Evolutionary conservation across 192 early-diverging fungal genomes (phyloP), one percentile per base, ranked within the genome.

Genomic region (Coemansia furcata): DNA sequence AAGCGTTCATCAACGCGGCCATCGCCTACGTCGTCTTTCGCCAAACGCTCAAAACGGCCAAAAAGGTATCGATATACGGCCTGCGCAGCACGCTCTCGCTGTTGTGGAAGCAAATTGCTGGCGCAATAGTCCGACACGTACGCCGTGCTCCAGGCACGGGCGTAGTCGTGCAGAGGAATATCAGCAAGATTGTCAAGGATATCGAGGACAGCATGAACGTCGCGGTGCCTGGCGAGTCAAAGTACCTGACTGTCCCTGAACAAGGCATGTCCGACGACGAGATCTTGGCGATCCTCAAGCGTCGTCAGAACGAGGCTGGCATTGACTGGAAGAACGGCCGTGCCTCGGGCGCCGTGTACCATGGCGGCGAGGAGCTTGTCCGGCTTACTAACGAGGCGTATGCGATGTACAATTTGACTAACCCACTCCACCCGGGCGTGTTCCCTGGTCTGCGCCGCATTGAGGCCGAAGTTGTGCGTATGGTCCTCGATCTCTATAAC

Each of bases 361-460:
- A 98, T 73, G 94, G 94, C 69, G 94, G 93, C 60, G 88, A 92
- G 44, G 88, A 91, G 43, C 83, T 96, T n/a, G 87, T 87, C 3
- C 69, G 83, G 47, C 75, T 97, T 5, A 79, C 89, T 8, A 90
- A 88, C 39, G 84, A 91, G 62, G 94, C 95, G 6, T 98, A 92
- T 72, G 82, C 85, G 15, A 86, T 91, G 76, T 98, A 94, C 71
- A 86, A 88, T 11, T 76, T 92, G 30, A 73, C 90, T 54, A 98
- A 98, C 68, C 95, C 95, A 10, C 86, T 99, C 46, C 97, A 99
- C 67, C 95, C 97, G 3, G 95, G 95, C 50, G 86, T 97, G 54
- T 99, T 97, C 85, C 95, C 95, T 1, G 95, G 94, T 30, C 79
- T 95, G n/a, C 88, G 97, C 44, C 88, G 90, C 60, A 95, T 99